phyloP scores from a whole-genome alignment of 768 basidiomycete species.

The Kwoniella mangroviensis region DNA sequence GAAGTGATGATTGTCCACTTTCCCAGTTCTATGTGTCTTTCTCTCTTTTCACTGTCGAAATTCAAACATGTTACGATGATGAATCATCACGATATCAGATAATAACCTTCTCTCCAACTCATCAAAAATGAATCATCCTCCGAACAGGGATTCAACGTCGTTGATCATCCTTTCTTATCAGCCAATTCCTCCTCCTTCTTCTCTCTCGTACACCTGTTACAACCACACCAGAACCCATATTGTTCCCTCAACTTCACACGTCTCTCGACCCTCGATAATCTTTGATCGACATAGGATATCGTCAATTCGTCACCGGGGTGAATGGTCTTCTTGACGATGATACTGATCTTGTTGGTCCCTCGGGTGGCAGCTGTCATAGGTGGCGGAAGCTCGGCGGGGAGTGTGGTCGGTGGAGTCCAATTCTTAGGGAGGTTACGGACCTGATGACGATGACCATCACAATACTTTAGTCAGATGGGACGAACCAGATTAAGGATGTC shows the following conservation, averaged over 20 bases:
- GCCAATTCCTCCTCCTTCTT: constrained; percentile 15
- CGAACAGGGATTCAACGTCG: no score
- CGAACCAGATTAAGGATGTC: constrained; percentile 51
- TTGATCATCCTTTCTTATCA: background rate
- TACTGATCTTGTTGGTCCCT: constrained; percentile 63
- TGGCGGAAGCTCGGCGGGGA: constrained; percentile 38
- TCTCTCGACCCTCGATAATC: constrained; percentile 33
- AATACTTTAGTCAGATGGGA: no score
- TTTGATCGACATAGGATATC: constrained; percentile 77
- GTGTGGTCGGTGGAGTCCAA: constrained; percentile 30
- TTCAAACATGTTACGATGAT: no score
- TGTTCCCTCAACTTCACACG: constrained; percentile 52
- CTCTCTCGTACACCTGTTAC: constrained; percentile 71
- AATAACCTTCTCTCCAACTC: background rate
- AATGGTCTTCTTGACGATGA: constrained; percentile 71
- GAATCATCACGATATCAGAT: no score
- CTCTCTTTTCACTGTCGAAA: no score
- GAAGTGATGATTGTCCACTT: no score
- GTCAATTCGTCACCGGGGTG: constrained; percentile 73
- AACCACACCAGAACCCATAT: constrained; percentile 64
- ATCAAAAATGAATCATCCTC: background rate
- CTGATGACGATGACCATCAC: constrained; percentile 59
- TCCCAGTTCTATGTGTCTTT: no score
- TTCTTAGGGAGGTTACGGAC: constrained; percentile 47
- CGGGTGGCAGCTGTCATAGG: constrained; percentile 69